These are phyloP conservation scores for Aspergillus costaricaensis DNA, from an alignment of 2,329 filamentous ascomycete genomes.

Conservation along the genomic window DNA sequence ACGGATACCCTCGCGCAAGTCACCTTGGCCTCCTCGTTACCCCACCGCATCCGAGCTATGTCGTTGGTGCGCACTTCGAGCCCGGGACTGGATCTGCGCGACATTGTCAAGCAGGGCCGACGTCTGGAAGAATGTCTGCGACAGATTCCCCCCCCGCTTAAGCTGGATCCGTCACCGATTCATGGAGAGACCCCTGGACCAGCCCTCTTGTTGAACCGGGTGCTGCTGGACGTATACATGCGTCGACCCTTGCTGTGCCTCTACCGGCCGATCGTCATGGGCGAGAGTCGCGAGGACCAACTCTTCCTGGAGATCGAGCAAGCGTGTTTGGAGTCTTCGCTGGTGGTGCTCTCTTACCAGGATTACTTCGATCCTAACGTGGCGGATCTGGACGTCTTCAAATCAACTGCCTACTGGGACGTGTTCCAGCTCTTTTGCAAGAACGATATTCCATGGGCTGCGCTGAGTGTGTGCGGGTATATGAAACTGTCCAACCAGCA, in stretches of 20 bases:
- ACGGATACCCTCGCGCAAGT: conserved; percentile 21
- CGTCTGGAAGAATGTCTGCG: conserved; percentile 15
- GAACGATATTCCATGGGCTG: conserved; percentile 33
- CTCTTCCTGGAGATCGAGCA: conserved; percentile 24
- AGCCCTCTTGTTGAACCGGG: conserved; percentile 18
- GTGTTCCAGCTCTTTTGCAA: conserved; percentile 34
- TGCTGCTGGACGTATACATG: conserved; percentile 32
- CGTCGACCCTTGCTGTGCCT: conserved; percentile 34
- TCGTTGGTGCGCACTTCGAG: conserved; percentile 7
- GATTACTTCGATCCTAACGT: conserved; percentile 36
- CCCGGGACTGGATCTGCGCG: conserved; percentile 10
- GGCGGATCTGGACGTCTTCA: conserved; percentile 27
- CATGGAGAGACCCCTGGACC: background rate
- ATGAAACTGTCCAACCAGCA: conserved; percentile 23
- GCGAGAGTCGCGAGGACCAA: conserved; percentile 13
- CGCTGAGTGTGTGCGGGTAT: conserved; percentile 33
- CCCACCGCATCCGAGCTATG: conserved; percentile 20
- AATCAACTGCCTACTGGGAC: conserved; percentile 27
- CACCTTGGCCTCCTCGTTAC: conserved; percentile 18
- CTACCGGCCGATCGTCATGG: conserved; percentile 27
- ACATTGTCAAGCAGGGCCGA: conserved; percentile 13
- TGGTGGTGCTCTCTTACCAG: conserved; percentile 32
- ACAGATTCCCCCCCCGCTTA: conserved; percentile 13
- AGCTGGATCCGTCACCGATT: background rate
- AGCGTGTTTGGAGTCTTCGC: conserved; percentile 28